Evolutionary conservation across 2,329 filamentous ascomycete genomes (phyloP).

Genomic region (Neonectria sp.): DNA sequence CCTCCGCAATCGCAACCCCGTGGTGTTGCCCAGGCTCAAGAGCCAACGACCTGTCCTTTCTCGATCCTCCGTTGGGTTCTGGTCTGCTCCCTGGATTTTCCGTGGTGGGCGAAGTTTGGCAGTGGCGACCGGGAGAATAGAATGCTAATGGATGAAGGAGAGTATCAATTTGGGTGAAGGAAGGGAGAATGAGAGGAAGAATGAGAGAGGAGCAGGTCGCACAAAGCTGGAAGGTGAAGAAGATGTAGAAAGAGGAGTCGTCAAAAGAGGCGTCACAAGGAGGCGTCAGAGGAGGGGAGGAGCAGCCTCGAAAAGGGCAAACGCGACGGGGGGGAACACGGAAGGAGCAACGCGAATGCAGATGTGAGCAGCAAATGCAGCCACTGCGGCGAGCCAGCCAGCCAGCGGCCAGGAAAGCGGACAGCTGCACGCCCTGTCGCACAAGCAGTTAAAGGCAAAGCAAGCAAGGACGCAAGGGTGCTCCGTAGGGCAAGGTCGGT

Average conservation of each 20-base stretch:
- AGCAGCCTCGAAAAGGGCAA: slow-evolving; percentile 16
- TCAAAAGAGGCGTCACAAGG: slow-evolving; percentile 9
- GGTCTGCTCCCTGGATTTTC: slow-evolving; percentile 21
- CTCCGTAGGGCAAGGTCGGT: neutral
- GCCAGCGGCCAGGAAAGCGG: neutral
- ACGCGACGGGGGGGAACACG: neutral
- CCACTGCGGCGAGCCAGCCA: neutral
- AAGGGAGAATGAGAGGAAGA: neutral
- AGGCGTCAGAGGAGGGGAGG: slow-evolving; percentile 25
- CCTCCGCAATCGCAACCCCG: slow-evolving; percentile 43
- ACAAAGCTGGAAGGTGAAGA: slow-evolving; percentile 8
- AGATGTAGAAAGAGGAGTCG: slow-evolving; percentile 11
- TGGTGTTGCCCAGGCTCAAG: slow-evolving; percentile 44
- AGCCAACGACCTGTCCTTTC: slow-evolving; percentile 32
- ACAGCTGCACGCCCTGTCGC: slow-evolving; percentile 1
- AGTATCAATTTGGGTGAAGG: neutral
- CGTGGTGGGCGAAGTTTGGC: slow-evolving; percentile 13
- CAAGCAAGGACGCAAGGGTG: neutral
- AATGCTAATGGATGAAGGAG: slow-evolving; percentile 1
- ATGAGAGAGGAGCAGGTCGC: neutral
- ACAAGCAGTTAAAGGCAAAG: slow-evolving; percentile 8
- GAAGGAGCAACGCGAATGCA: slow-evolving; percentile 6
- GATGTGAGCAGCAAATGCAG: slow-evolving; percentile 3
- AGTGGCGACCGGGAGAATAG: slow-evolving; percentile 7
- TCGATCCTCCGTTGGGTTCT: slow-evolving; percentile 8